These are phyloP conservation scores for Aegilops umbellulata DNA, from an alignment of 176 grass and related monocot species.

Conservation along the genomic window DNA sequence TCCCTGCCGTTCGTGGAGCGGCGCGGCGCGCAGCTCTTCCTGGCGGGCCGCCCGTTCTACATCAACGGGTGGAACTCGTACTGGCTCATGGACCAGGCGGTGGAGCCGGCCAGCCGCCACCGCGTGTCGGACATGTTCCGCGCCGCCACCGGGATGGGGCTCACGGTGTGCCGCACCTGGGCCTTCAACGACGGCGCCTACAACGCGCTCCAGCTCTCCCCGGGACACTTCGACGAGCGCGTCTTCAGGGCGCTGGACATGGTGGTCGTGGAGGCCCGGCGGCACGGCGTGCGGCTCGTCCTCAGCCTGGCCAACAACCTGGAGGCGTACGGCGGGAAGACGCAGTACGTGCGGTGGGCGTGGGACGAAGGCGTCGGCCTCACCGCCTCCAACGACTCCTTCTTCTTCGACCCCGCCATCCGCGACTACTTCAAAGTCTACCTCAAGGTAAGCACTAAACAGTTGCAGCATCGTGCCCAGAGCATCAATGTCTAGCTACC, in stretches of 20 bases:
- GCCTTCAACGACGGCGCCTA: slow-evolving; percentile 90
- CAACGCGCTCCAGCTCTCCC: slow-evolving; percentile 88
- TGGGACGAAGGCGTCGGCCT: slow-evolving; percentile 85
- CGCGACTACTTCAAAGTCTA: slow-evolving; percentile 92
- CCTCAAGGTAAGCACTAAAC: slow-evolving; percentile 46
- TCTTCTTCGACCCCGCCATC: slow-evolving; percentile 91
- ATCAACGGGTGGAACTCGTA: slow-evolving; percentile 98
- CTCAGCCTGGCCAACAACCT: slow-evolving; percentile 87
- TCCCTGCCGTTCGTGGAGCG: slow-evolving; percentile 68
- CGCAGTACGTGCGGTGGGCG: slow-evolving; percentile 95
- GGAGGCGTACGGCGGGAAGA: slow-evolving; percentile 90
- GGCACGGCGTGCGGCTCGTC: slow-evolving; percentile 66
- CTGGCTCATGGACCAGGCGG: slow-evolving; percentile 95
- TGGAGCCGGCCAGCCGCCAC: slow-evolving; percentile 55
- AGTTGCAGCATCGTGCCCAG: neutral
- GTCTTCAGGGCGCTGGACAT: slow-evolving; percentile 85
- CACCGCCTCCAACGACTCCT: slow-evolving; percentile 92
- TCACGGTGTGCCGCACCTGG: slow-evolving; percentile 98
- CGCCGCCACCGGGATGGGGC: slow-evolving; percentile 61
- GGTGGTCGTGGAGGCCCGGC: slow-evolving; percentile 72
- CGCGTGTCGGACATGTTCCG: slow-evolving; percentile 59
- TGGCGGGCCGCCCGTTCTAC: slow-evolving; percentile 72
- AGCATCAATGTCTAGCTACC: neutral
- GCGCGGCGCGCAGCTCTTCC: slow-evolving; percentile 57
- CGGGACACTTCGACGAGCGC: slow-evolving; percentile 75